Evolutionary conservation across 2,329 filamentous ascomycete genomes (phyloP), one percentile per base, ranked within the genome.

Genomic region (Meredithiella fracta): DNA sequence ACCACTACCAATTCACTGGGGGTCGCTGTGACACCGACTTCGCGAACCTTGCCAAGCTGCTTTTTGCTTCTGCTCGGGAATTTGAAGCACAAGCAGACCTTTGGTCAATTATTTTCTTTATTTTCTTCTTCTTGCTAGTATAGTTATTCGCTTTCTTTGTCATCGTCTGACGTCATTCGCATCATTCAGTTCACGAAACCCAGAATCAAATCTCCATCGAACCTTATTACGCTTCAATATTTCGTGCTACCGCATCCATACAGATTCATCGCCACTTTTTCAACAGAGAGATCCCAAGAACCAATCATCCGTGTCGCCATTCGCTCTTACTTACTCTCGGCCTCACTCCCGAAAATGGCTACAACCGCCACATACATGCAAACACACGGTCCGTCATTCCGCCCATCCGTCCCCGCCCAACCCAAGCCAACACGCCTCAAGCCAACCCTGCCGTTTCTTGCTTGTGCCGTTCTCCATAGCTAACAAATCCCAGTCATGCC

Each of bases 401-500:
- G n/a, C n/a, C n/a, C n/a, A n/a, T n/a, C n/a, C n/a, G n/a, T n/a
- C n/a, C n/a, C n/a, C n/a, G n/a, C n/a, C n/a, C n/a, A n/a, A 34
- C 29, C 29, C 5, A 34, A 11, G 5, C 29, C 29, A 34, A 34
- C 29, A 11, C 5, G 11, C 5, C 29, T 11, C 29, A 29, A 17
- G 22, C 7, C 11, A 37, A 23, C 20, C 29, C 29, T 9, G 14
- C 26, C 15, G 20, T 23, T 17, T 29, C 20, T 31, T 20, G 17
- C 14, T 9, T 40, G 22, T 8, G 4, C 17, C 51, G 14, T n/a
- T 25, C 22, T 40, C 3, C 23, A 15, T 29, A 2, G 8, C 51
- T 53, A 53, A 53, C 51, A 44, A 38, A 31, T 47, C 50, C 11
- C 15, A 20, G 25, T 25, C n/a, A 58, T 56, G 53, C 20, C 40